Base-by-base conservation (phyloP, 805 yeast species). In the Cyberlindnera galapagoensis region DNA sequence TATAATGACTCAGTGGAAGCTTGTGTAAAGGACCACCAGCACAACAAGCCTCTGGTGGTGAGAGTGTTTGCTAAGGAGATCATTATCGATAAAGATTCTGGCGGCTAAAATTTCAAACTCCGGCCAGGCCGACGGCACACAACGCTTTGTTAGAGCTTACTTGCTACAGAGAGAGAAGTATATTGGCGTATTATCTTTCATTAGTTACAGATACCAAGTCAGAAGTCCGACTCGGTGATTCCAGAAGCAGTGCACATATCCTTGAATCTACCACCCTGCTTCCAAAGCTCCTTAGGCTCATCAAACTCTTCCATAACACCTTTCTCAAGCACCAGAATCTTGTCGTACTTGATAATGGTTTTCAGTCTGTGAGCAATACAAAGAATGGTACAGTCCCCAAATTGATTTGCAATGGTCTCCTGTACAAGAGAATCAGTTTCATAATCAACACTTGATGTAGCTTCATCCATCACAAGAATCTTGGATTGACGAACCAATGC, bases 291-390 rank as follows among this genome's bases (percentile, higher is more conserved):
- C 44, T 47, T 39, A 3, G 85, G 84, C 0, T 67, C 52, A 36
- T 71, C 83, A 42, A 67, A 67, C 49, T 76, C 80, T 7, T 52
- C 62, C 23, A 68, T 55, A 35, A 60, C 60, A 26, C 84, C 84
- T 24, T 62, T 55, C 16, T 75, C 82, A 49, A 77, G 48, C 1
- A 75, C 82, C 37, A 77, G 44, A 13, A 77, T 66, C 24, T 66
- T 59, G 51, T 77, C 83, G 45, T 77, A 76, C 31, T 62, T 57
- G 26, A 76, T 44, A 40, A 77, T 76, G 0, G 85, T 77, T 43
- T 68, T 69, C 42, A 78, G 56, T 43, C 83, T 69, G 47, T 80
- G 87, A 3, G 87, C 86, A 52, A 80, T 76, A 48, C 84, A 76
- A 31, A 80, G 49, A 33, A 80, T 73, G 0, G 86, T 78, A 49